phyloP scores from a whole-genome alignment of 768 basidiomycete genomes.

The Suillus paluster region DNA sequence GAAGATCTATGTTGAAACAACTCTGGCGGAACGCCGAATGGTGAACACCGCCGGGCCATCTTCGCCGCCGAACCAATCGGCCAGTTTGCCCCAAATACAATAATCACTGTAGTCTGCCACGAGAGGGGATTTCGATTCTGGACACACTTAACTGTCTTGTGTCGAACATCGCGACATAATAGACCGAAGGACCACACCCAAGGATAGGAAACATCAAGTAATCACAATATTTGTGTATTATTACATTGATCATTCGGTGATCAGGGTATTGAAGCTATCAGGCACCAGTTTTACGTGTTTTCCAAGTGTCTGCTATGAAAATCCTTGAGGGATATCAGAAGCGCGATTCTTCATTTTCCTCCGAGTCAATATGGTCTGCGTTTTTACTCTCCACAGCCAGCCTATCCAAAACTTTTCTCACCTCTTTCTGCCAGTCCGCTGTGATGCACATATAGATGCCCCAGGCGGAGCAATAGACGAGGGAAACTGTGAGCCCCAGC shows the following conservation, averaged over 20 bases:
- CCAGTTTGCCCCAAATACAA: no score
- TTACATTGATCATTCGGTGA: not conserved
- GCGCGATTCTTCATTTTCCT: not conserved
- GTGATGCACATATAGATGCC: slow-evolving; percentile 57
- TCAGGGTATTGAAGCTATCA: not conserved
- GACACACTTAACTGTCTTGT: not conserved
- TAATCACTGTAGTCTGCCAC: no score
- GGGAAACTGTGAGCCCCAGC: slow-evolving; percentile 76
- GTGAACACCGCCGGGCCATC: not conserved
- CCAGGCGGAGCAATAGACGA: slow-evolving; percentile 64
- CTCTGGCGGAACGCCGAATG: no score
- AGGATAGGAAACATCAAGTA: not conserved
- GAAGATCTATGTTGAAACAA: no score
- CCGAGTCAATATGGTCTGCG: not conserved
- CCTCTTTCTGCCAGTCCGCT: slow-evolving; percentile 75
- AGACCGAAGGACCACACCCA: not conserved
- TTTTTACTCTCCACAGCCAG: slow-evolving; percentile 48
- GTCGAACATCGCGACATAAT: not conserved
- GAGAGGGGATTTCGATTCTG: not conserved
- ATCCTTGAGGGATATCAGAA: not conserved
- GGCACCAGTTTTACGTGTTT: not conserved
- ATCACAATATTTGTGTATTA: not conserved
- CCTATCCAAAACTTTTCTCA: slow-evolving; percentile 32
- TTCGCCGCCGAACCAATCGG: not conserved
- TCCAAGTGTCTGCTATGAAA: no score